A percentile compares a stretch with the other conserved stretches of the same genome.
phyloP scores from a whole-genome alignment of 257 asterid genomes.

The Thymus quinquecostatus region DNA sequence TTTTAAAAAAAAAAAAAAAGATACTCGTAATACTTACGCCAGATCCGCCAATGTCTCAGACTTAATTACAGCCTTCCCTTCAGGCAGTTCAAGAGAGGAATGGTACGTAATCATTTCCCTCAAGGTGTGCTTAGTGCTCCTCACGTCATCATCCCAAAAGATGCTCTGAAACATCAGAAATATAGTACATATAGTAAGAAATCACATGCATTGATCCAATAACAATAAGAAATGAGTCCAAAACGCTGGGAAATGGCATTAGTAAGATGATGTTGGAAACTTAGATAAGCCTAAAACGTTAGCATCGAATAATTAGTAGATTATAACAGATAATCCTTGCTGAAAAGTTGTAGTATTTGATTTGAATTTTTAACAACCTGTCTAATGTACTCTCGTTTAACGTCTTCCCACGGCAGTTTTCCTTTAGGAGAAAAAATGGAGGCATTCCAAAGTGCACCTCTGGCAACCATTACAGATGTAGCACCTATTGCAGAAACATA shows the following conservation, averaged over 20 bases:
- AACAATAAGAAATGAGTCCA: neutral
- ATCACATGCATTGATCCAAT: constrained; percentile 7
- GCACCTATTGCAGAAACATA: constrained; percentile 60
- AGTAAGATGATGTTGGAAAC: constrained; percentile 10
- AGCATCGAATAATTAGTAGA: neutral
- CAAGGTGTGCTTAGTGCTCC: constrained; percentile 84
- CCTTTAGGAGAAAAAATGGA: constrained; percentile 82
- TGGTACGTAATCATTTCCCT: constrained; percentile 84
- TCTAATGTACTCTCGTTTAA: constrained; percentile 76
- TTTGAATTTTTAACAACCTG: constrained; percentile 53
- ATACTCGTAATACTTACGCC: constrained; percentile 62
- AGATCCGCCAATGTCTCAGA: constrained; percentile 71
- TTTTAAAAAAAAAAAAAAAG: neutral
- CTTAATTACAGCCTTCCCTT: constrained; percentile 76
- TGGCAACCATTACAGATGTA: constrained; percentile 92
- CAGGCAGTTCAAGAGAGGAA: constrained; percentile 76
- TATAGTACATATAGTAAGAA: constrained; percentile 25
- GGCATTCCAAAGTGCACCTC: constrained; percentile 99
- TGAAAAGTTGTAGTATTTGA: constrained; percentile 9
- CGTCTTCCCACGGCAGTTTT: constrained; percentile 73
- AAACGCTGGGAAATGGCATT: neutral
- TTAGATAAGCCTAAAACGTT: constrained; percentile 10
- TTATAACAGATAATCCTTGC: neutral
- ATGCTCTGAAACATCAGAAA: constrained; percentile 64
- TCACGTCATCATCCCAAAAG: constrained; percentile 89